Base-by-base conservation (phyloP, 2,329 filamentous ascomycete genomes). In the Fusarium sp. region DNA sequence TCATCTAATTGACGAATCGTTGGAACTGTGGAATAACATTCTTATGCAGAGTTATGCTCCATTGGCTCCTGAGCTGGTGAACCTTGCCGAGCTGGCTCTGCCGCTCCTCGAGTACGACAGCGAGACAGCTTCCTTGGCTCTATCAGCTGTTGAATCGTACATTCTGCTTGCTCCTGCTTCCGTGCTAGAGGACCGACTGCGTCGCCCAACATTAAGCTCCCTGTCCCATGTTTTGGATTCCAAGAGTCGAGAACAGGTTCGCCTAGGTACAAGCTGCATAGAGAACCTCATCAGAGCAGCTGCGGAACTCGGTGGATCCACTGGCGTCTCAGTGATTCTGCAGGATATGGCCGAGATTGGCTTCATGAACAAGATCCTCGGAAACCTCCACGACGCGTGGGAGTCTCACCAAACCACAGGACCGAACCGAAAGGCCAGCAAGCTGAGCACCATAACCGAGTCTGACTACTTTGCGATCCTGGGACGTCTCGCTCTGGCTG, bases 1-100 rank as follows among this genome's bases (percentile, higher is more conserved):
- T 3, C 95, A 96, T 70, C 84, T 99, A 10, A 86, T 97, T 11
- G 95, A 98, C 60, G 95, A 99, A 73, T 91, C 92, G 0, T 80
- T 98, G 13, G 93, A 97, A 52, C 84, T 99, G 4, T 98, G 94
- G 94, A 83, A 84, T 31, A 86, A 89, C 2, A 86, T 97, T 10
- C 75, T 93, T 33, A 80, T 81, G 61, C 86, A 92, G 68, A 88
- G 87, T 54, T 81, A 83, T 8, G 77, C 85, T 11, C 87, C 89
- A 1, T 77, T 88, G 4, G 82, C 86, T 1, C 76, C 81, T 1
- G 85, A 87, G 13, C 77, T 93, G n/a, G 73, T 90, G 4, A 78
- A 80, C 4, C 80, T 94, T 32, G 82, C 86, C 3, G 82, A 85
- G n/a, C 77, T 82, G 41, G 81, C 86, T 1, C 83, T 93, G 13